Base-by-base conservation (phyloP, 148 eudicot species). In the Rhododendron ovatum region DNA sequence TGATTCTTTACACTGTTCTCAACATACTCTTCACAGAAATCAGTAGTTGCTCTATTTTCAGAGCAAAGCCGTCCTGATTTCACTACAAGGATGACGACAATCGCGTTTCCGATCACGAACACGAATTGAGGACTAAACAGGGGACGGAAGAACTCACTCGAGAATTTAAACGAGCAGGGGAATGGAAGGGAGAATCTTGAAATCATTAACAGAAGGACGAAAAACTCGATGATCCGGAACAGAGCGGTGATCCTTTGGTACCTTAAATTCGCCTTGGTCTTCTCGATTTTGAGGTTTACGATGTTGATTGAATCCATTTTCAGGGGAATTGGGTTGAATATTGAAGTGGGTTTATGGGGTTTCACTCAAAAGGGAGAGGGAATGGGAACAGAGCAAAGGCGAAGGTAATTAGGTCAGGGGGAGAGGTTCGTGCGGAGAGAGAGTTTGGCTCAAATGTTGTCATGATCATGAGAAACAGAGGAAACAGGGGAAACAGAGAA, bases 101-200 rank as follows among this genome's bases (percentile, higher is more conserved):
- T 95, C 5, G 87, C 88, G 85, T 97, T 97, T 28, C 96, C 98
- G 63, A 95, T 0, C 2, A 97, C n/a, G 86, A 97, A 97, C 1
- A 94, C 95, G 87, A 94, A 95, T 17, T 83, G 82, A 5, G 98
- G 95, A 82, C 96, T 94, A 5, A 89, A 45, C 4, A 93, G 43
- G 78, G 88, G 82, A 35, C 85, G 83, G 67, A 95, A 51, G 48
- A 80, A 93, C 22, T 92, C 95, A n/a, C 90, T 79, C 1, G 93
- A 90, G 2, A 91, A 86, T 3, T 84, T 92, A 87, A 93, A 75
- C 17, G 82, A 78, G 37, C 87, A 14, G 8, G 98, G 93, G 41
- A 94, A 26, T 28, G 88, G 92, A 50, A 59, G 13, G 39, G 84
- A 87, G 50, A 87, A 14, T 81, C 88, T 89, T 30, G 96, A 91